These are phyloP conservation scores for Suillus americanus DNA, from an alignment of 768 basidiomycete genomes.

Conservation along the genomic window DNA sequence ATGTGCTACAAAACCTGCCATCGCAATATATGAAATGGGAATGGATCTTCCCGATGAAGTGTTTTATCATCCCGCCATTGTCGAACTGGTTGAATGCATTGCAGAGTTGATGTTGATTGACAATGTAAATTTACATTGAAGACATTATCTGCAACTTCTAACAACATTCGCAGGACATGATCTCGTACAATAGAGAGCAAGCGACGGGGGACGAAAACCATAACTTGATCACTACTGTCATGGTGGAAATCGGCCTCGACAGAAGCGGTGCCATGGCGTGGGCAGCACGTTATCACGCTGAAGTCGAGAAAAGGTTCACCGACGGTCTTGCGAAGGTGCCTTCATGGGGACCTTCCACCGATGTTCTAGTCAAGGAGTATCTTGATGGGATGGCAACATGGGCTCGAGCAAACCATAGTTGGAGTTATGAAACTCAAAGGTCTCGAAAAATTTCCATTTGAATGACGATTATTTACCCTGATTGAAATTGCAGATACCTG, in stretches of 20 bases:
- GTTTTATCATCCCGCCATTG: constrained; percentile 25
- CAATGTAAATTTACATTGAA: constrained; percentile 16
- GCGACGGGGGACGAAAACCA: constrained; percentile 31
- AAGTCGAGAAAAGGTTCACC: constrained; percentile 18
- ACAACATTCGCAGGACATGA: constrained; percentile 29
- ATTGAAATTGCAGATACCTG: constrained; percentile 23
- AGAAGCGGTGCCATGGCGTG: constrained; percentile 32
- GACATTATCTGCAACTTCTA: not conserved
- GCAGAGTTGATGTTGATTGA: constrained; percentile 23
- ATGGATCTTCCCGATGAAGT: constrained; percentile 35
- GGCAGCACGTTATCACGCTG: constrained; percentile 16
- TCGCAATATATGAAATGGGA: constrained; percentile 29
- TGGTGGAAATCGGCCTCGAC: constrained; percentile 26
- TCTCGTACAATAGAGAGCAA: constrained; percentile 37
- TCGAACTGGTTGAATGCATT: constrained; percentile 9
- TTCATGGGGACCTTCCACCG: constrained; percentile 25
- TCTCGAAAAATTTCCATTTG: not conserved
- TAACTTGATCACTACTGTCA: constrained; percentile 35
- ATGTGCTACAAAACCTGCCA: constrained; percentile 29
- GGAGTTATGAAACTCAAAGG: constrained; percentile 30
- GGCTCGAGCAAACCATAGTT: constrained; percentile 25
- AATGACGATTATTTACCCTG: not conserved
- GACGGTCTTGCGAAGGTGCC: constrained; percentile 23
- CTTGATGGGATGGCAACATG: constrained; percentile 26
- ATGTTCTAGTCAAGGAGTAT: constrained; percentile 24